Evolutionary conservation across 2,329 filamentous ascomycete species (phyloP).

Genomic region (Aspergillus quadrilineatus): DNA sequence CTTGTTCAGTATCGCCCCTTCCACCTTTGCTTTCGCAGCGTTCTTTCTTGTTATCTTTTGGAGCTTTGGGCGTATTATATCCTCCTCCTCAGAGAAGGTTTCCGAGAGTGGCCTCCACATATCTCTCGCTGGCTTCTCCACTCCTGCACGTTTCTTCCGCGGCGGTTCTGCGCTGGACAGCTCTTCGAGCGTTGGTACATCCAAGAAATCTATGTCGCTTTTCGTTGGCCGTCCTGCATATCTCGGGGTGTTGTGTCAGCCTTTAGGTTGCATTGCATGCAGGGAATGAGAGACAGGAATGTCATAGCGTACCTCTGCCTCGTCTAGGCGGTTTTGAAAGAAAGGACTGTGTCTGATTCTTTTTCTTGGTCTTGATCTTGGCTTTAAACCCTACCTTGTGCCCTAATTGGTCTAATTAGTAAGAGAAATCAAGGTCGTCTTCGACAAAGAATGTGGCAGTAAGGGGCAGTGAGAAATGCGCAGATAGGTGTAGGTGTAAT

Average conservation of each 20-base stretch:
- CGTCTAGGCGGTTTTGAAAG: constrained; percentile 1
- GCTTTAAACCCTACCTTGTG: neutral
- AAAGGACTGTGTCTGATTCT: neutral
- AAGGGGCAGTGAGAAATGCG: constrained; percentile 19
- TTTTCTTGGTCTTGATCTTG: neutral
- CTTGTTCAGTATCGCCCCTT: too few relatives aligned
- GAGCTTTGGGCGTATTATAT: neutral
- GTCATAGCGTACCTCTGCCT: neutral
- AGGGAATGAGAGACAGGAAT: too few relatives aligned
- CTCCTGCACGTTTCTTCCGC: neutral
- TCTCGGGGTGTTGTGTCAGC: too few relatives aligned
- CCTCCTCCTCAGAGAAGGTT: neutral
- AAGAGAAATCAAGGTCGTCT: neutral
- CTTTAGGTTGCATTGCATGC: neutral
- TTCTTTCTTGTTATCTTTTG: too few relatives aligned
- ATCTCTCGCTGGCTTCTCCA: neutral
- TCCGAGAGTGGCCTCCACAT: neutral
- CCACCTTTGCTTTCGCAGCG: too few relatives aligned
- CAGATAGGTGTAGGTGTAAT: neutral
- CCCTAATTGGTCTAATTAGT: constrained; percentile 6
- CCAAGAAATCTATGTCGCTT: neutral
- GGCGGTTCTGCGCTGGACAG: neutral
- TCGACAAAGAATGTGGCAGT: constrained; percentile 12
- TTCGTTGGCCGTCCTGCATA: too few relatives aligned
- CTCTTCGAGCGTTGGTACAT: neutral